phyloP scores from a whole-genome alignment of 345 rosid species.

The Anacardium occidentale region DNA sequence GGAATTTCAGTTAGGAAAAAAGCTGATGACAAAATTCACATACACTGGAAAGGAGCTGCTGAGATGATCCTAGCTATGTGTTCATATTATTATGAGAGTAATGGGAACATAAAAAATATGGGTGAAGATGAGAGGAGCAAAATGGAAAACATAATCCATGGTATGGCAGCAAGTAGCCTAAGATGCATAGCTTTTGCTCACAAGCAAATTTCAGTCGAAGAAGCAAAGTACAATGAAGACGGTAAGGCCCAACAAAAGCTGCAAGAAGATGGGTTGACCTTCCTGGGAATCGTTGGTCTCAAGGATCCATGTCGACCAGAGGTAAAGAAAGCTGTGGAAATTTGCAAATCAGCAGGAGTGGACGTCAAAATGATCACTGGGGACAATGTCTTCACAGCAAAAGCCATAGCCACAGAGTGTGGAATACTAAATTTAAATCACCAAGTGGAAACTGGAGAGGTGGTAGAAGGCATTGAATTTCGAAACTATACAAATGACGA shows the following conservation, averaged over 20 bases:
- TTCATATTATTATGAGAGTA: slow-evolving; percentile 39
- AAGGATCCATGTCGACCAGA: slow-evolving; percentile 71
- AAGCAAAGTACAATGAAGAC: slow-evolving; percentile 5
- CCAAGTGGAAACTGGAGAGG: slow-evolving; percentile 34
- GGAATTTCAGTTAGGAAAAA: slow-evolving; percentile 43
- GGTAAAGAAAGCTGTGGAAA: slow-evolving; percentile 52
- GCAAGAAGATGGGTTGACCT: slow-evolving; percentile 42
- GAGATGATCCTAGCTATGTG: slow-evolving; percentile 64
- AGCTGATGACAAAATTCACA: slow-evolving; percentile 39
- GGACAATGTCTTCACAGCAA: slow-evolving; percentile 68
- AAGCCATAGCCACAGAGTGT: slow-evolving; percentile 71
- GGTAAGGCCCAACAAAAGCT: slow-evolving; percentile 16
- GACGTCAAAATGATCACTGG: slow-evolving; percentile 70
- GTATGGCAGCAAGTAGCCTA: slow-evolving; percentile 59
- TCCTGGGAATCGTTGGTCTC: slow-evolving; percentile 62
- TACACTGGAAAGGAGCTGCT: slow-evolving; percentile 77
- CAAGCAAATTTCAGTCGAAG: slow-evolving; percentile 33
- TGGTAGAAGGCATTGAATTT: slow-evolving; percentile 54
- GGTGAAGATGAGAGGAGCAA: slow-evolving; percentile 33
- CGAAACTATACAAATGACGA: slow-evolving; percentile 51
- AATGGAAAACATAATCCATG: slow-evolving; percentile 42
- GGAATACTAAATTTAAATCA: slow-evolving; percentile 46
- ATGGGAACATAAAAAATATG: slow-evolving; percentile 30
- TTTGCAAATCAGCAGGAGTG: slow-evolving; percentile 57
- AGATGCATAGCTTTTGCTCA: slow-evolving; percentile 70